A percentile compares a stretch with the other conserved stretches of the same genome.
phyloP scores from a whole-genome alignment of 1,284 basidiomycete species.

The Ustilago esculenta region DNA sequence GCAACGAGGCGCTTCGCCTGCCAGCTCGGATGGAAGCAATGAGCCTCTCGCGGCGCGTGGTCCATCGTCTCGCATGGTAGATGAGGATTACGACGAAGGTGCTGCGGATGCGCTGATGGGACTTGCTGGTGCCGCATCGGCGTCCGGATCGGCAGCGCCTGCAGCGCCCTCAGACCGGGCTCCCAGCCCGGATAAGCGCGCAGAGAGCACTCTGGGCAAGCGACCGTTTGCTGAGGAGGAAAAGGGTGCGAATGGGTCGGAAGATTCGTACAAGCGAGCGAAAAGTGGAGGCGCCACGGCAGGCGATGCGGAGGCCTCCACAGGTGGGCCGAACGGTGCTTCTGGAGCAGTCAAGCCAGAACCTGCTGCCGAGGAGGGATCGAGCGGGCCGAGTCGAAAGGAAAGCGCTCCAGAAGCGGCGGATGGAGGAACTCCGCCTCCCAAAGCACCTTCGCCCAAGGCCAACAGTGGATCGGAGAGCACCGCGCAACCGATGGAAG shows the following conservation, averaged over 20 bases:
- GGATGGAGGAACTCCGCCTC: constrained; percentile 2
- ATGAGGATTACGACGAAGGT: constrained; percentile 65
- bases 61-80: constrained; percentile 49
- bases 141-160: constrained; percentile 17
- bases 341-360: constrained; percentile 7
- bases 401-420: neutral
- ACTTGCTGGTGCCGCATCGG: constrained; percentile 62
- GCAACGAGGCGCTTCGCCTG: constrained; percentile 37
- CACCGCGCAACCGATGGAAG: constrained; percentile 22
- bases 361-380: neutral
- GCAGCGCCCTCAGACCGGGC: constrained; percentile 14
- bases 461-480: neutral
- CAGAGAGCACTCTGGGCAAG: constrained; percentile 48
- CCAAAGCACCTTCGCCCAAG: constrained; percentile 13
- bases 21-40: constrained; percentile 55
- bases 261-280: constrained; percentile 42
- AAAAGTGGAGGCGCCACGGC: constrained; percentile 27
- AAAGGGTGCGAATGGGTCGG: constrained; percentile 9
- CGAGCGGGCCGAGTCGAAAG: neutral
- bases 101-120: constrained; percentile 66
- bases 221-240: constrained; percentile 38
- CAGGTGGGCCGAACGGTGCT: neutral
- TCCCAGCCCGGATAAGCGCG: constrained; percentile 32
- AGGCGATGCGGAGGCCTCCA: constrained; percentile 4
- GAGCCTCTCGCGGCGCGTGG: constrained; percentile 45